A percentile compares a stretch with the other conserved stretches of the same genome.
Conservation (phyloP, 2,329 filamentous ascomycete genomes). For the Falciphora oryzae region DNA sequence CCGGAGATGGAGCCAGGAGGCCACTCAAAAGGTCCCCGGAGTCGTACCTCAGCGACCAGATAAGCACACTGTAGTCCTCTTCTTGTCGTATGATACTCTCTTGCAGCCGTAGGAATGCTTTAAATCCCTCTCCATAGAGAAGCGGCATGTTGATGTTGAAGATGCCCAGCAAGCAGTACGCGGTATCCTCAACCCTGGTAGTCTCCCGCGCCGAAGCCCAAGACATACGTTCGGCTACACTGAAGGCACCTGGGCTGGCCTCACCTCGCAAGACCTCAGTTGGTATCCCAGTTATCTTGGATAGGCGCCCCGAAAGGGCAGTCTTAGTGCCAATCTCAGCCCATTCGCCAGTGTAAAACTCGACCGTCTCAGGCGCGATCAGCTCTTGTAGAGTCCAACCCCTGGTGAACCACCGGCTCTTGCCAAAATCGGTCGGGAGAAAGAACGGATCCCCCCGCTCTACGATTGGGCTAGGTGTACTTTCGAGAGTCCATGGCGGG, state of each 20-base stretch:
- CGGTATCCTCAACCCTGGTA: constrained; percentile 20
- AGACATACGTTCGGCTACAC: constrained; percentile 21
- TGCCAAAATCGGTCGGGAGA: neutral
- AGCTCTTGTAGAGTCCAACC: constrained; percentile 21
- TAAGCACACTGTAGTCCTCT: constrained; percentile 9
- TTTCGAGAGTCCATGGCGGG: too few species aligned
- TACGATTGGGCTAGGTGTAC: too few species aligned
- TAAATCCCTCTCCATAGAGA: constrained; percentile 23
- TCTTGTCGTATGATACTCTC: constrained; percentile 20
- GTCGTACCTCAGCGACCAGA: constrained; percentile 7
- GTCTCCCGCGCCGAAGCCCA: constrained; percentile 21
- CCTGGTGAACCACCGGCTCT: constrained; percentile 14
- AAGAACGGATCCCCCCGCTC: too few species aligned
- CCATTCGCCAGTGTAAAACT: constrained; percentile 20
- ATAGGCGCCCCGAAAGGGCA: constrained; percentile 17
- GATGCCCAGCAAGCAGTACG: constrained; percentile 24
- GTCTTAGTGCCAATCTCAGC: constrained; percentile 17
- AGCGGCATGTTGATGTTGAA: constrained; percentile 25
- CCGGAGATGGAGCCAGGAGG: constrained; percentile 42
- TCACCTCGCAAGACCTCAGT: constrained; percentile 15
- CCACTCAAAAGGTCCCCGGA: constrained; percentile 12
- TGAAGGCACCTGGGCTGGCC: constrained; percentile 17
- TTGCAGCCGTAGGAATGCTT: constrained; percentile 21
- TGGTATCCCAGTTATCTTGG: constrained; percentile 24
- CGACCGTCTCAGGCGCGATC: constrained; percentile 15